Percentiles rank a stretch among this genome's conserved stretches.
phyloP scores from a whole-genome alignment of 257 asterid genomes.

The Parsonsia alboflavescens region DNA sequence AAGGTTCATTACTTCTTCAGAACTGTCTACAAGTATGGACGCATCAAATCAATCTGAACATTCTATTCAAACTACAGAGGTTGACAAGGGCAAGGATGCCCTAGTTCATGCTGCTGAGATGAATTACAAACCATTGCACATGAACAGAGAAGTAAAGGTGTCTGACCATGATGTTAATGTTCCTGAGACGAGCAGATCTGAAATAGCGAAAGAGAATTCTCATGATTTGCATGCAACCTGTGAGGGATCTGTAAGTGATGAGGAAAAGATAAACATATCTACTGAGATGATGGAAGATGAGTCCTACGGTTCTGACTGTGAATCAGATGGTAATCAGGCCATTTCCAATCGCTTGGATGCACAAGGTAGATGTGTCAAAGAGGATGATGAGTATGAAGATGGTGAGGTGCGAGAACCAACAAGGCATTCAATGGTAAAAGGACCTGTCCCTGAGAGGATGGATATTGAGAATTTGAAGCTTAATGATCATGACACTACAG shows the following conservation, averaged over 20 bases:
- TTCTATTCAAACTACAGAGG: conserved; percentile 38
- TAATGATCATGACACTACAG: conserved; percentile 23
- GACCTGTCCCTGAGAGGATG: conserved; percentile 24
- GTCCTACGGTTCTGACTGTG: conserved; percentile 48
- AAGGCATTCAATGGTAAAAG: conserved; percentile 30
- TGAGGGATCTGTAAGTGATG: conserved; percentile 42
- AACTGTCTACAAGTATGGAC: conserved; percentile 37
- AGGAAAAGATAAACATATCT: conserved; percentile 39
- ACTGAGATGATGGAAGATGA: conserved; percentile 47
- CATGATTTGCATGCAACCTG: conserved; percentile 25
- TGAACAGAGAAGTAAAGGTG: conserved; percentile 24
- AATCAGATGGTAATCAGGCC: conserved; percentile 45
- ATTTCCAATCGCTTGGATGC: conserved; percentile 17
- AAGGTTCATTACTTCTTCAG: conserved; percentile 40
- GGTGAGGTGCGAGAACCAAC: conserved; percentile 75
- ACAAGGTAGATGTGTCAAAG: conserved; percentile 31
- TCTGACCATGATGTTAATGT: conserved; percentile 24
- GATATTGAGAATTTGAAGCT: conserved; percentile 21
- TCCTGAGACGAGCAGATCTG: conserved; percentile 22
- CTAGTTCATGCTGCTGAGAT: conserved; percentile 23
- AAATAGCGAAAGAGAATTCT: conserved; percentile 26
- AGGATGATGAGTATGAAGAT: conserved; percentile 81
- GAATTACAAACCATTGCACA: conserved; percentile 24
- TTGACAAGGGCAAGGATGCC: conserved; percentile 15
- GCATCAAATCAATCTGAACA: conserved; percentile 43